Base-by-base conservation (phyloP, 305 asterid genomes). In the Solanum aculeatissimum region DNA sequence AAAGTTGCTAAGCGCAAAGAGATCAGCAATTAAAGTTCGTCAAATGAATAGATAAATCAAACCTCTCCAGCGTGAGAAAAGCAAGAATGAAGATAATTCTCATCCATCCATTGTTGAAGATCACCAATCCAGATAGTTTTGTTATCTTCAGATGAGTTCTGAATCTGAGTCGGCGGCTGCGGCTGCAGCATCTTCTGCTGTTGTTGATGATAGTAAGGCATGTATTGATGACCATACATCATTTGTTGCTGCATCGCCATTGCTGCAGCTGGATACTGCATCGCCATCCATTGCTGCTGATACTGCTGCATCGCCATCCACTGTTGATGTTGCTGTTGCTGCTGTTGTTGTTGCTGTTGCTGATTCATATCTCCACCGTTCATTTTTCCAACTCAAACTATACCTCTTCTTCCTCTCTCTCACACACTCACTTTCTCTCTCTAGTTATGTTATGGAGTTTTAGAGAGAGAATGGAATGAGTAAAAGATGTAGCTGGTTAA, bases 101-200 rank as follows among this genome's bases (percentile, higher is more conserved):
- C 99, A 83, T 95, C 98, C 99, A 97, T 97, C 99, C 99, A 97
- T 63, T 89, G 98, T 90, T 92, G 98, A 74, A 97, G 98, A 93
- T 97, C 99, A 66, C 99, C 99, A 87, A 97, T 97, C 99, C 99
- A 97, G 90, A 97, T 89, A 88, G 99, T 94, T 86, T 91, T 92
- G 68, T 97, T 97, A 86, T 97, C 99, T 32, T 97, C 99, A 4
- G 89, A 87, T 13, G 95, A 82, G 83, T 85, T 86, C 87, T 93
- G 98, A 91, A 91, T 90, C 97, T 90, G 94, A 80, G 89, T 91
- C 78, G 85, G 89, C 75, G 86, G 89, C 43, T 86, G 90, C 32
- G 32, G 32, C 60, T 84, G 90, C 85, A 87, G 84, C 77, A 70
- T 90, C 70, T 83, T 91, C 53, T 87, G 93, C 45, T 92, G 92